These are phyloP conservation scores for Pachysolen tannophilus DNA, from an alignment of 805 yeast genomes.

Conservation along the genomic window DNA sequence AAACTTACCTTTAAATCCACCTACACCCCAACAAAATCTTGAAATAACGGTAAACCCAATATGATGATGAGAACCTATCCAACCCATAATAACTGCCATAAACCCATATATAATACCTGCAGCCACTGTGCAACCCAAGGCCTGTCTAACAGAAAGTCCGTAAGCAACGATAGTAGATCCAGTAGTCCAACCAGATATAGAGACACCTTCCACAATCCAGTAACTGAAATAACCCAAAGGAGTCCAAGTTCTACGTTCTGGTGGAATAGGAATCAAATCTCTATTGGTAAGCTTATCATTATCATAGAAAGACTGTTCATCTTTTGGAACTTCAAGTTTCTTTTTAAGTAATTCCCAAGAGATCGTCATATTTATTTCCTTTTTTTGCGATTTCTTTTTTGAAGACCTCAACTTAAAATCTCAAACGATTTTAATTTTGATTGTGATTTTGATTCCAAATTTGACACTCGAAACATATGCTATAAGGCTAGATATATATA, in stretches of 20 bases:
- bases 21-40: constrained; percentile 14
- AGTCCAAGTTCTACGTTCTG: constrained; percentile 22
- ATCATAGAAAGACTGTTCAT: too few species aligned
- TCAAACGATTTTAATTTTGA: too few species aligned
- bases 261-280: constrained; percentile 25
- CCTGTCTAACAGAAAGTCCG: constrained; percentile 37
- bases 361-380: too few species aligned
- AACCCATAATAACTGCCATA: constrained; percentile 37
- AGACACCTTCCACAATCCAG: constrained; percentile 28
- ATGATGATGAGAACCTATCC: constrained; percentile 41
- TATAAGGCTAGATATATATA: too few species aligned
- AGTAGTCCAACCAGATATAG: constrained; percentile 28
- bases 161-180: constrained; percentile 28
- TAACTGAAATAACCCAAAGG: constrained; percentile 23
- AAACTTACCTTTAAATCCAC: constrained; percentile 25
- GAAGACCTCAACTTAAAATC: too few species aligned
- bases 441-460: too few species aligned
- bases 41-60: constrained; percentile 42
- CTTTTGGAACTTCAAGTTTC: too few species aligned
- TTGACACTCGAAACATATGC: too few species aligned
- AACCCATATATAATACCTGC: constrained; percentile 38
- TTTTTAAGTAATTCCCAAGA: too few species aligned
- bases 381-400: too few species aligned
- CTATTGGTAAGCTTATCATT: too few species aligned
- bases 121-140: constrained; percentile 34